Evolutionary conservation across 2,329 filamentous ascomycete genomes (phyloP).

Genomic region (Pseudogymnoascus sp.): DNA sequence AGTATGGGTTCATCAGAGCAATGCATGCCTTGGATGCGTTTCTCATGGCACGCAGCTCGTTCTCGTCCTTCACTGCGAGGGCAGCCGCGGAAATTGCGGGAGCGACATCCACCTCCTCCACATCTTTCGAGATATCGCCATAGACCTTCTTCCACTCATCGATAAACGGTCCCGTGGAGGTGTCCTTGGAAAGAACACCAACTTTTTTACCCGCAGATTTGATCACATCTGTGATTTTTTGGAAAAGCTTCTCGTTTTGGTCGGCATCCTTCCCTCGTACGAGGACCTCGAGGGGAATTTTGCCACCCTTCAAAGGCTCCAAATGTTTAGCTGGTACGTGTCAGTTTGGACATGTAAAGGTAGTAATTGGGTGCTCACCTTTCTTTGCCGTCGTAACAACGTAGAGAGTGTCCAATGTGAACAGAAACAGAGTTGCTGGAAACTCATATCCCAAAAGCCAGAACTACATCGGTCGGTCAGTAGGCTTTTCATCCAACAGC

Average conservation of each 20-base stretch:
- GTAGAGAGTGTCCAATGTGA: slow-evolving; percentile 81
- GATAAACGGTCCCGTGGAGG: slow-evolving; percentile 76
- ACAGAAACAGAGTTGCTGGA: slow-evolving; percentile 85
- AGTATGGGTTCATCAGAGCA: slow-evolving; percentile 90
- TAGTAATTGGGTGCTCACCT: slow-evolving; percentile 44
- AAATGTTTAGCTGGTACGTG: slow-evolving; percentile 69
- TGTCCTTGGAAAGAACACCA: slow-evolving; percentile 77
- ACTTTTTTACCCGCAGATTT: slow-evolving; percentile 88
- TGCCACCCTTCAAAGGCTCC: slow-evolving; percentile 83
- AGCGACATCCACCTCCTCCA: slow-evolving; percentile 82
- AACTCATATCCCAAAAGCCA: slow-evolving; percentile 99
- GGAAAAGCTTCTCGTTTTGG: slow-evolving; percentile 84
- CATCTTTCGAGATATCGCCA: slow-evolving; percentile 68
- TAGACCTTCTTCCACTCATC: slow-evolving; percentile 92
- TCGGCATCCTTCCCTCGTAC: slow-evolving; percentile 86
- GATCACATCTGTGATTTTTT: slow-evolving; percentile 75
- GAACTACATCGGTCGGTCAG: slow-evolving; percentile 49
- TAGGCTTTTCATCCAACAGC: slow-evolving; percentile 10
- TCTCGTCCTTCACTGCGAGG: slow-evolving; percentile 90
- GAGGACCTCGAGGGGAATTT: slow-evolving; percentile 84
- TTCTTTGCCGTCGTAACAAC: slow-evolving; percentile 96
- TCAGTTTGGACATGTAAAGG: slow-evolving; percentile 24
- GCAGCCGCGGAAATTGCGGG: slow-evolving; percentile 72
- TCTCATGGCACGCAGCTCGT: slow-evolving; percentile 87
- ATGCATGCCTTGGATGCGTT: slow-evolving; percentile 91